These are phyloP conservation scores for Bacidia rubella DNA, from an alignment of 495 filamentous ascomycete genomes.

Conservation along the genomic window DNA sequence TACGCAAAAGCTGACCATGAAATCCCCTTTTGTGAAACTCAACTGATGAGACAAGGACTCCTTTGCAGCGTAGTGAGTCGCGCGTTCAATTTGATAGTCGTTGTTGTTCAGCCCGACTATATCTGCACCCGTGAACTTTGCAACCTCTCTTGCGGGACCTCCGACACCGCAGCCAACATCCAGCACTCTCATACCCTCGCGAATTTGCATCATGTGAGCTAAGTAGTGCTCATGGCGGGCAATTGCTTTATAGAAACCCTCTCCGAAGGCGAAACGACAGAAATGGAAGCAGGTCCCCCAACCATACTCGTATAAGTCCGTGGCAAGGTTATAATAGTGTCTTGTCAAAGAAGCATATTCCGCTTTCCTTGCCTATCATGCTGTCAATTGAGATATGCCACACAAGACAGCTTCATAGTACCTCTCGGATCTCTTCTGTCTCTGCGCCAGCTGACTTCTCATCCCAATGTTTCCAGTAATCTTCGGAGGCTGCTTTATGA, in stretches of 20 bases:
- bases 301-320: conserved; percentile 94
- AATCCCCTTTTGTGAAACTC: conserved; percentile 88
- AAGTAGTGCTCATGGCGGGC: conserved; percentile 98
- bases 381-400: neutral
- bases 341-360: conserved; percentile 93
- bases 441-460: conserved; percentile 69
- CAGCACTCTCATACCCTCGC: conserved; percentile 75
- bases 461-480: conserved; percentile 99
- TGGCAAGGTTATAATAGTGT: conserved; percentile 98
- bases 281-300: conserved; percentile 97
- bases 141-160: conserved; percentile 93
- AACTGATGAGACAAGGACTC: conserved; percentile 74
- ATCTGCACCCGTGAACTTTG: conserved; percentile 83
- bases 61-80: conserved; percentile 67
- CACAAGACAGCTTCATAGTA: conserved; percentile 31
- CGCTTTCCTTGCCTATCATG: conserved; percentile 54
- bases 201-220: conserved; percentile 75
- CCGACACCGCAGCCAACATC: conserved; percentile 98
- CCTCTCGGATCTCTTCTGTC: conserved; percentile 69
- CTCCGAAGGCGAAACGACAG: conserved; percentile 84
- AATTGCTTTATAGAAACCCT: conserved; percentile 85
- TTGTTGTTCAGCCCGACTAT: conserved; percentile 97
- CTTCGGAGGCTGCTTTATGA: conserved; percentile 80
- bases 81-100: conserved; percentile 97
- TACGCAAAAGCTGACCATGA: conserved; percentile 61